Percentiles rank a stretch among this genome's conserved stretches.
Evolutionary conservation across 768 basidiomycete species (phyloP).

Genomic region (Termitomyces sp.): DNA sequence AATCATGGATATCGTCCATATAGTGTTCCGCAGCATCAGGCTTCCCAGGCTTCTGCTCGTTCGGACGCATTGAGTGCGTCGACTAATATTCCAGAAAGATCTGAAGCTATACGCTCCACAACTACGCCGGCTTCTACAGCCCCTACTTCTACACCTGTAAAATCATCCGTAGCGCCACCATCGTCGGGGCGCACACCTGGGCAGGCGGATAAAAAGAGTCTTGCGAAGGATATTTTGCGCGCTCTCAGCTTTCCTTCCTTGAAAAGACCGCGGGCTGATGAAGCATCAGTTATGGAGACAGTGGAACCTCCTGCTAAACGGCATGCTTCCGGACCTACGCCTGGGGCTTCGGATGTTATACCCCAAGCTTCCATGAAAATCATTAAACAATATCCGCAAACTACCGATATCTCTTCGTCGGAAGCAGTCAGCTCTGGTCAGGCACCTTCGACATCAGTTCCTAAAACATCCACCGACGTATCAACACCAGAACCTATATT

Average conservation of each 20-base stretch:
- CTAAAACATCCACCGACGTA: not conserved
- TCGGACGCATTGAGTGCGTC: not conserved
- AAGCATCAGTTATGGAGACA: not conserved
- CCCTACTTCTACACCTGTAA: not conserved
- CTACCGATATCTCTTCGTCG: not conserved
- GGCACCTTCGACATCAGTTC: not conserved
- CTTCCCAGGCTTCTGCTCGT: not conserved
- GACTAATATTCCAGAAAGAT: not conserved
- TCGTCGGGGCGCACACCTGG: constrained; percentile 25
- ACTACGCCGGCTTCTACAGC: not conserved
- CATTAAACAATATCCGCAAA: not conserved
- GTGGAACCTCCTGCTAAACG: constrained; percentile 11
- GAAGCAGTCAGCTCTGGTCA: not conserved
- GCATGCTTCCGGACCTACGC: constrained; percentile 2
- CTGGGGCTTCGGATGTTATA: not conserved
- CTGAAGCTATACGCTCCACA: not conserved
- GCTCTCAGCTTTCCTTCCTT: constrained; percentile 35
- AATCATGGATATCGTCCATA: constrained; percentile 1
- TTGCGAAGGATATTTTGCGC: constrained; percentile 56
- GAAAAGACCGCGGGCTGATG: constrained; percentile 21
- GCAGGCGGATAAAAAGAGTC: constrained; percentile 44
- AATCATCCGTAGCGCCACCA: not conserved
- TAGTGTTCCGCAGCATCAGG: constrained; percentile 6
- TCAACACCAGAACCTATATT: not conserved
- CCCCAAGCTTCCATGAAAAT: not conserved